Evolutionary conservation across 2,329 filamentous ascomycete genomes (phyloP).

Genomic region (Colletotrichum lindemuthianum): DNA sequence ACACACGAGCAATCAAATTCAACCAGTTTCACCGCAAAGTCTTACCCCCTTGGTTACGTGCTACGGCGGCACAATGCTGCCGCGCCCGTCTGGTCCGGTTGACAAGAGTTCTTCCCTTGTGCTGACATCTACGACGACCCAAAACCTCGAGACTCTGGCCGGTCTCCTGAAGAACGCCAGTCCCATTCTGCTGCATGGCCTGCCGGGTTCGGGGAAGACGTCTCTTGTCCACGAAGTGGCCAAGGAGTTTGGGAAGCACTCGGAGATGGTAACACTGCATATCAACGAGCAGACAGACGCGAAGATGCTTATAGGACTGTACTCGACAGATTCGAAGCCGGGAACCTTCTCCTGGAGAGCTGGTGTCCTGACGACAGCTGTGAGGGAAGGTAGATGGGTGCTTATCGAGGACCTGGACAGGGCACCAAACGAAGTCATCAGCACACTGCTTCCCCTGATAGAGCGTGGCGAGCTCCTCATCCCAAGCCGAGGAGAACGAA

Average conservation of each 20-base stretch:
- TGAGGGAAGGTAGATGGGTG: constrained; percentile 94
- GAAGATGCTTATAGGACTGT: constrained; percentile 94
- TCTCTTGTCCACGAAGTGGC: constrained; percentile 85
- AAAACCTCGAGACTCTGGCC: constrained; percentile 78
- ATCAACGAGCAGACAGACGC: constrained; percentile 98
- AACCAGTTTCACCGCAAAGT: constrained; percentile 46
- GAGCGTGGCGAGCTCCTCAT: constrained; percentile 92
- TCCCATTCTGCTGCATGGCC: constrained; percentile 83
- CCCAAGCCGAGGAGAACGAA: constrained; percentile 85
- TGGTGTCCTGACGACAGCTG: constrained; percentile 92
- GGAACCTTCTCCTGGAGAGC: constrained; percentile 93
- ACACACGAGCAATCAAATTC: constrained; percentile 33
- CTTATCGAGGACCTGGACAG: constrained; percentile 96
- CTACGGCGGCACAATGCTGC: constrained; percentile 75
- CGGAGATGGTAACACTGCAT: constrained; percentile 90
- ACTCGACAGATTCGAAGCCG: constrained; percentile 87
- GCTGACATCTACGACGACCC: constrained; percentile 75
- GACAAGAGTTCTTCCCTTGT: constrained; percentile 59
- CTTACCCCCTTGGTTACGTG: constrained; percentile 71
- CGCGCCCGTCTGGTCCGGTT: constrained; percentile 66
- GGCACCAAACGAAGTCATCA: constrained; percentile 93
- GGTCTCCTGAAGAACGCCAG: constrained; percentile 71
- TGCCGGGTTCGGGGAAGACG: constrained; percentile 91
- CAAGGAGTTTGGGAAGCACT: constrained; percentile 79
- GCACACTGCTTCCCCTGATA: constrained; percentile 89